These are phyloP conservation scores for Amanita subjunquillea DNA, from an alignment of 768 basidiomycete species.

Conservation along the genomic window DNA sequence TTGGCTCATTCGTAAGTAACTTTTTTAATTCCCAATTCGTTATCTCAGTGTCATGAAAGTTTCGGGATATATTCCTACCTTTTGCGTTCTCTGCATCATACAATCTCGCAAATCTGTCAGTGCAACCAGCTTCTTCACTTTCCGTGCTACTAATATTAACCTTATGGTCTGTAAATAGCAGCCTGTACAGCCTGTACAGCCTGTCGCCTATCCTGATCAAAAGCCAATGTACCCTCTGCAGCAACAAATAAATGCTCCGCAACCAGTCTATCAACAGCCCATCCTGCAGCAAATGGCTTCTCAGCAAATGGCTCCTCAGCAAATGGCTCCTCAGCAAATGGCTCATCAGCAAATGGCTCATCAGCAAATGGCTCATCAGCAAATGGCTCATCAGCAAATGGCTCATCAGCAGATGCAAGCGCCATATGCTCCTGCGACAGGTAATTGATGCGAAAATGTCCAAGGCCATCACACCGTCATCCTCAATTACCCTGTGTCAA, in stretches of 20 bases:
- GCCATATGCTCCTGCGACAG: too few species aligned
- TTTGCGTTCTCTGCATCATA: constrained; percentile 20
- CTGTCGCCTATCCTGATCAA: neutral
- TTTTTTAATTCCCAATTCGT: neutral
- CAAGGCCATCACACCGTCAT: too few species aligned
- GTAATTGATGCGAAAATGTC: too few species aligned
- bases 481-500: too few species aligned
- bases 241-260: too few species aligned
- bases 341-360: neutral
- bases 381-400: too few species aligned
- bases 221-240: neutral
- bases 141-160: constrained; percentile 3
- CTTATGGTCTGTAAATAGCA: neutral
- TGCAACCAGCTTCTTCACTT: constrained; percentile 21
- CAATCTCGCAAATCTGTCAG: constrained; percentile 22
- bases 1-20: constrained; percentile 29
- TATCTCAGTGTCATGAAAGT: constrained; percentile 16
- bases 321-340: neutral
- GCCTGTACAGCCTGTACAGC: too few species aligned
- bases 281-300: neutral
- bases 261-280: neutral
- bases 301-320: neutral
- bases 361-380: neutral
- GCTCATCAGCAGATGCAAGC: too few species aligned
- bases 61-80: constrained; percentile 20